These are phyloP conservation scores for Leonotis leonurus DNA, from an alignment of 257 asterid species.

Conservation along the genomic window DNA sequence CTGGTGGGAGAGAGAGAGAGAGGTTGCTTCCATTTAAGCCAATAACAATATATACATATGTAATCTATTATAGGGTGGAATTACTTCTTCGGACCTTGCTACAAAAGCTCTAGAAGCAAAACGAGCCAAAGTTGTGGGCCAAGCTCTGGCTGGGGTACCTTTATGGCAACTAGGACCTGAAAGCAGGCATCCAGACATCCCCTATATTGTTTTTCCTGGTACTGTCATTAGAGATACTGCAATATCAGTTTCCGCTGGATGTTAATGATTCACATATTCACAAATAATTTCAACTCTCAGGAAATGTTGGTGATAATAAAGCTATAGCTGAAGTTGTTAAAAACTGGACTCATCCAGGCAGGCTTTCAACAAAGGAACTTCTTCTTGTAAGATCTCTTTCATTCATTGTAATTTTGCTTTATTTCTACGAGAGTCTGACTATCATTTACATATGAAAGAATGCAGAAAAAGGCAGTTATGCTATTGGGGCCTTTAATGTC, in stretches of 20 bases:
- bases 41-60: neutral
- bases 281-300: slow-evolving; percentile 34
- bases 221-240: slow-evolving; percentile 4
- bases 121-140: slow-evolving; percentile 87
- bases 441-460: slow-evolving; percentile 35
- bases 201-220: slow-evolving; percentile 98
- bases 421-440: slow-evolving; percentile 18
- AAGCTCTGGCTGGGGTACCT: slow-evolving; percentile 94
- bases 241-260: neutral
- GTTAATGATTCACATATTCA: slow-evolving; percentile 9
- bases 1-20: neutral
- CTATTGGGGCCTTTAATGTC: slow-evolving; percentile 88
- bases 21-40: neutral
- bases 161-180: slow-evolving; percentile 95
- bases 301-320: slow-evolving; percentile 88
- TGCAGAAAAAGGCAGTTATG: slow-evolving; percentile 87
- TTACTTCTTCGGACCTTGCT: slow-evolving; percentile 95
- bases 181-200: slow-evolving; percentile 91
- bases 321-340: slow-evolving; percentile 90
- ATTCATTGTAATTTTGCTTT: slow-evolving; percentile 2
- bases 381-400: slow-evolving; percentile 58
- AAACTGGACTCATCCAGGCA: slow-evolving; percentile 63
- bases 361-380: slow-evolving; percentile 68
- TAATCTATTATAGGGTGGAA: slow-evolving; percentile 69
- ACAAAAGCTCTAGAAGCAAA: slow-evolving; percentile 90